Evolutionary conservation across 2,329 filamentous ascomycete genomes (phyloP), one percentile per base, ranked within the genome.

Genomic region (Colletotrichum liaoningense): DNA sequence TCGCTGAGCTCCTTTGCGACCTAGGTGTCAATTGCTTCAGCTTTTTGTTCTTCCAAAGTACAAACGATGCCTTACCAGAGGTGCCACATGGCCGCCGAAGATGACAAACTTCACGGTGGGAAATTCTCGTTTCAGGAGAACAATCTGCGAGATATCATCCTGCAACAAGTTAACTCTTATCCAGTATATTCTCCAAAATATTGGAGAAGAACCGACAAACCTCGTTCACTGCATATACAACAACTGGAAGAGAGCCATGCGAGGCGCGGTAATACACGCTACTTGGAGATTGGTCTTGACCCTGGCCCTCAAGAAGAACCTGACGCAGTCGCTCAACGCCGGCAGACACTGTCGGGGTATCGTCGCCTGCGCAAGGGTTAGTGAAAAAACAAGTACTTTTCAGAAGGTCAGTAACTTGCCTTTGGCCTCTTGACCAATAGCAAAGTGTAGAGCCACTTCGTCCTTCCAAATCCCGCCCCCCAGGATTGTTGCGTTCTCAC

Each of bases 401-500:
- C 6, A n/a, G 7, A 8, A 4, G 42, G 2, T 1, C 7, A n/a
- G 42, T 49, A 19, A 24, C 33, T 22, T 4, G 56, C 76, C 79
- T 63, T 77, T 83, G 0, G 79, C 79, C 7, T 72, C 76, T 56
- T 83, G 81, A 5, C 83, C 84, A 52, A 87, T 74, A 11, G 75
- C 64, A 72, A 85, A 79, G 75, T 86, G 85, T 58, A 86, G 71
- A 1, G 82, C 84, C 3, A 86, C 83, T 52, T 86, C 83, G 22
- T 82, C 81, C 64, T 82, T 79, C 69, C 84, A 83, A 22, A 86
- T 79, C 0, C 81, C 84, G 1, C 83, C 83, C 69, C 85, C 76
- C 5, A 84, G 73, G n/a, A 84, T 67, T 9, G 77, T 82, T 14
- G 81, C 80, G 38, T 81, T 80, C 19, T 79, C 81, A 42, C 80